Evolutionary conservation across 148 eudicot genomes (phyloP), one percentile per base, ranked within the genome.

Genomic region (Rhododendron williamsianum): DNA sequence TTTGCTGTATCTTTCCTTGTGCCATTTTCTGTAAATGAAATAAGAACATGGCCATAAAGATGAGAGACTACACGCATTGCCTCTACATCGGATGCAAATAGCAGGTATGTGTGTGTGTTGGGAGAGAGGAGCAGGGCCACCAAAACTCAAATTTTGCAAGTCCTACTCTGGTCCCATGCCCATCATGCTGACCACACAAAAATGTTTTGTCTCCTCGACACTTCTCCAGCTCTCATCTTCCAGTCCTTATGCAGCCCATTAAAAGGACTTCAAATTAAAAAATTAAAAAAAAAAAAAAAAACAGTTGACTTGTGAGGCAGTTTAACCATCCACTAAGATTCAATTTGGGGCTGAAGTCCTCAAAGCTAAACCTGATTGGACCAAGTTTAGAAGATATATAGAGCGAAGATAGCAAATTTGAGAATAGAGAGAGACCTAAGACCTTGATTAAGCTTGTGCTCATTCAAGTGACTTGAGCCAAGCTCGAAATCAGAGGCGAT

Each of bases 401-500:
- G 81, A 48, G 19, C 6, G 13, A 48, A 27, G 78, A 46, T 15
- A 27, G 60, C 27, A 72, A 72, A 27, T 12, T 18, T 4, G 77
- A 4, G 56, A 41, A 71, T 23, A 25, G 71, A 72, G 30, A 52
- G 18, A 80, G 78, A 82, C 54, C 43, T 12, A 33, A 80, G 78
- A 82, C 54, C 43, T 12, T n/a, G 25, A 15, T 65, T 48, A 71
- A 43, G 84, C 54, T 67, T 82, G 10, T 15, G 27, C 27, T 67
- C 85, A 83, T 27, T 36, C 78, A 49, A 49, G 30, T 65, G 72
- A 83, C 63, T 80, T 67, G 78, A 74, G 54, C 54, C 71, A 80
- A 18, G 67, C 63, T 25, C 35, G 63, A 15, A 85, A 49, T 54
- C 33, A 46, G 51, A 82, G 82, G 82, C 78, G 16, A 69, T n/a